These are phyloP conservation scores for Apostasia ramifera DNA, from an alignment of 106 monocot species.

Conservation along the genomic window DNA sequence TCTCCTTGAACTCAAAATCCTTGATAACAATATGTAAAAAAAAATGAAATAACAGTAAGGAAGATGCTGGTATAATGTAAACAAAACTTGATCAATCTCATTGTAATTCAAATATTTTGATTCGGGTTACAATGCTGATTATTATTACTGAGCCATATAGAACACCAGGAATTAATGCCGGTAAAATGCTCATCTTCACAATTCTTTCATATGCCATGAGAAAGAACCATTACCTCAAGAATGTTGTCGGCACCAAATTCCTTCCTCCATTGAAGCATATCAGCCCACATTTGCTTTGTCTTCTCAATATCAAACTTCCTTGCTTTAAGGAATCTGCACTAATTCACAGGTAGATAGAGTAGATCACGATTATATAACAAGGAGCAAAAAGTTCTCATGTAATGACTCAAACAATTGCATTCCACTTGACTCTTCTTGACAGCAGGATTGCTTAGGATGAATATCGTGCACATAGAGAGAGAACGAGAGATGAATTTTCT, in stretches of 20 bases:
- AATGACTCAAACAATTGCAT: background rate
- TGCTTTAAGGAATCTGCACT: conserved; percentile 54
- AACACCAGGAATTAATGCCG: too few relatives aligned
- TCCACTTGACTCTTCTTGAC: too few relatives aligned
- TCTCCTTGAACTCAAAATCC: conserved; percentile 55
- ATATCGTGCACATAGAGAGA: too few relatives aligned
- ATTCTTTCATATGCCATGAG: background rate
- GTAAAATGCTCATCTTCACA: too few relatives aligned
- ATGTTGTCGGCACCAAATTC: conserved; percentile 64
- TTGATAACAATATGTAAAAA: background rate
- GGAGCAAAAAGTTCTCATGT: background rate
- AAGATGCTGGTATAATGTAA: background rate
- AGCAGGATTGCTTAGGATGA: too few relatives aligned
- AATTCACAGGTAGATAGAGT: background rate
- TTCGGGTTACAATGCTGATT: too few relatives aligned
- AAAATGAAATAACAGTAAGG: background rate
- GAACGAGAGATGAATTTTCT: too few relatives aligned
- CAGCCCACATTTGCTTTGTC: conserved; percentile 77
- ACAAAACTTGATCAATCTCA: too few relatives aligned
- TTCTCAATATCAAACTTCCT: conserved; percentile 66
- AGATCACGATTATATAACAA: background rate
- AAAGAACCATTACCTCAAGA: conserved; percentile 32
- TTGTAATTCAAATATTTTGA: too few relatives aligned
- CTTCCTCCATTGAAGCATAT: conserved; percentile 76
- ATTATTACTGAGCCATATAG: too few relatives aligned